These are phyloP conservation scores for Trichoderma sp. DNA, from an alignment of 2,329 filamentous ascomycete species.

Conservation along the genomic window DNA sequence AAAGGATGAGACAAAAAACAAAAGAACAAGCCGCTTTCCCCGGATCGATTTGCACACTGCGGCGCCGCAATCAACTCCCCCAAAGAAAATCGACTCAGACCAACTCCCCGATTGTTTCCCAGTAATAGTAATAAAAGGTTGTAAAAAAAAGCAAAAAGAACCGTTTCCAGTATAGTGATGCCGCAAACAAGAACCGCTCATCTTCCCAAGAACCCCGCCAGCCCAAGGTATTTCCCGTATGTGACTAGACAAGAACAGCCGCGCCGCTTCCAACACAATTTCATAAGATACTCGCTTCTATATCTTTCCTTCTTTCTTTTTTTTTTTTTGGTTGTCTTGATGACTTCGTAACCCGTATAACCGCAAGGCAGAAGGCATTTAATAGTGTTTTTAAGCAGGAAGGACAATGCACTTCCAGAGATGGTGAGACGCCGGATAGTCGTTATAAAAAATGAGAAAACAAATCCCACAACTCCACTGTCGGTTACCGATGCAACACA, in stretches of 20 bases:
- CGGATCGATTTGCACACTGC: conserved; percentile 35
- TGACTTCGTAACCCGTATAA: conserved; percentile 50
- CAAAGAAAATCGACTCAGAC: conserved; percentile 34
- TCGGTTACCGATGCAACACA: conserved; percentile 26
- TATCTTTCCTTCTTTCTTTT: no score
- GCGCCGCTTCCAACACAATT: conserved; percentile 34
- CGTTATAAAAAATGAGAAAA: conserved; percentile 21
- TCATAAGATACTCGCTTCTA: conserved; percentile 45
- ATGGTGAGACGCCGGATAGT: conserved; percentile 24
- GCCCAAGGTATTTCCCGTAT: conserved; percentile 37
- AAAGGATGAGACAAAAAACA: neutral
- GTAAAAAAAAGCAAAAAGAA: conserved; percentile 26
- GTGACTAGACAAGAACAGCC: conserved; percentile 43
- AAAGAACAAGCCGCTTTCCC: conserved; percentile 34
- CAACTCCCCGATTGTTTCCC: conserved; percentile 42
- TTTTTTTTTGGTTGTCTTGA: conserved; percentile 42
- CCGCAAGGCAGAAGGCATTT: conserved; percentile 37
- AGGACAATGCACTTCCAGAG: conserved; percentile 19
- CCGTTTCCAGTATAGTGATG: conserved; percentile 37
- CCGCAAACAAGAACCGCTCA: conserved; percentile 38
- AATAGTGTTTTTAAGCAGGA: conserved; percentile 25
- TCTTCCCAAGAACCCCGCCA: conserved; percentile 37
- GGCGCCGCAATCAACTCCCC: conserved; percentile 31
- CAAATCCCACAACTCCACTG: conserved; percentile 27
- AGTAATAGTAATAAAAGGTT: conserved; percentile 23